A percentile compares a stretch with the other conserved stretches of the same genome.
Conservation (phyloP, 352 stramenopile species). For the Phytophthora tentaculata region DNA sequence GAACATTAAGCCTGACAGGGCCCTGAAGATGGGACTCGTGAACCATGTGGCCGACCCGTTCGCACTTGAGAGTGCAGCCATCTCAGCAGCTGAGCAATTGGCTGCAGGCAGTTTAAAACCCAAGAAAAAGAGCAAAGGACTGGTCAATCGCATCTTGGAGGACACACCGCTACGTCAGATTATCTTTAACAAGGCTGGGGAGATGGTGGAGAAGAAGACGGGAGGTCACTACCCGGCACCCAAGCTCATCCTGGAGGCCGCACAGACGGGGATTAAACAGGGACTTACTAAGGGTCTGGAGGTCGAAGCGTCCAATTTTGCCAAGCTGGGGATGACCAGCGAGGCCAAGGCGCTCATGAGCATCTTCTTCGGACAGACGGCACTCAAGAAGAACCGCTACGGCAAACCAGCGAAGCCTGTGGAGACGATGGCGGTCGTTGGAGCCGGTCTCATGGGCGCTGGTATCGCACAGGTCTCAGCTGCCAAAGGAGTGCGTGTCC, state of each 20-base stretch:
- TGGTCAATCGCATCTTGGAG: conserved; percentile 93
- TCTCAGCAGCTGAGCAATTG: conserved; percentile 90
- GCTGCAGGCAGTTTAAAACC: conserved; percentile 91
- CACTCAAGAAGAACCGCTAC: conserved; percentile 98
- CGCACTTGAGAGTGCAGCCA: conserved; percentile 92
- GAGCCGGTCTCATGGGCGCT: conserved; percentile 98
- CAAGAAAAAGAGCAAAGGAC: conserved; percentile 90
- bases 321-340: conserved; percentile 95
- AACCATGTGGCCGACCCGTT: conserved; percentile 93
- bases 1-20: conserved; percentile 95
- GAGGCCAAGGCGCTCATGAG: conserved; percentile 97
- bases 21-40: conserved; percentile 97
- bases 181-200: conserved; percentile 95
- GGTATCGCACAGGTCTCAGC: conserved; percentile 97
- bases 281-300: conserved; percentile 86
- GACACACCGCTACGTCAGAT: conserved; percentile 93
- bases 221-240: conserved; percentile 97
- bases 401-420: conserved; percentile 86
- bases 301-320: conserved; percentile 95
- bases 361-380: conserved; percentile 98
- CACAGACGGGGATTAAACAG: conserved; percentile 89
- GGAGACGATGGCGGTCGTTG: conserved; percentile 96
- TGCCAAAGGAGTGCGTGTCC: conserved; percentile 94
- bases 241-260: conserved; percentile 93
- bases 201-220: conserved; percentile 98